These are phyloP conservation scores for Colletotrichum kahawae DNA, from an alignment of 2,329 filamentous ascomycete species.

Conservation along the genomic window DNA sequence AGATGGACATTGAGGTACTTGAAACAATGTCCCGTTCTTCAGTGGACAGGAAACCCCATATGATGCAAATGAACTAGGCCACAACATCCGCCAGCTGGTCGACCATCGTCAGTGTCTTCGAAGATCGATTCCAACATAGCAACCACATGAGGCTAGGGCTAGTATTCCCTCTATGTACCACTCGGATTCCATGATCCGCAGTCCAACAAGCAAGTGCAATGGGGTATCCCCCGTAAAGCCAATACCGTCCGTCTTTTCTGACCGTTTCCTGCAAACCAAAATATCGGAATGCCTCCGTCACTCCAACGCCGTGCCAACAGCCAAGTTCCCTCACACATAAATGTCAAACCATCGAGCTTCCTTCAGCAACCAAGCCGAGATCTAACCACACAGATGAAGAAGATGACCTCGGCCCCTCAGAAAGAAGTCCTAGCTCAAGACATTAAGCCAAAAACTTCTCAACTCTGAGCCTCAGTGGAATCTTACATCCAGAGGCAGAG, in stretches of 20 bases:
- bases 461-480: background rate
- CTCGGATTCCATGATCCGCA: background rate
- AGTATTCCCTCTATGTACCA: background rate
- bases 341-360: background rate
- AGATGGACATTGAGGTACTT: too few species aligned
- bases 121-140: background rate
- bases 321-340: background rate
- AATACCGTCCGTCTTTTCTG: background rate
- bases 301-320: background rate
- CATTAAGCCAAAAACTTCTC: background rate
- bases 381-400: background rate
- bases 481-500: slow-evolving; percentile 84
- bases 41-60: background rate
- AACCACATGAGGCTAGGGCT: background rate
- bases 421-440: background rate
- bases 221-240: background rate
- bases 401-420: background rate
- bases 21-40: background rate
- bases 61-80: background rate
- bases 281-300: background rate
- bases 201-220: background rate
- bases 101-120: background rate
- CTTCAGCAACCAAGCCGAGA: background rate
- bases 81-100: background rate
- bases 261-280: background rate